Evolutionary conservation across 257 asterid genomes (phyloP), one percentile per base, ranked within the genome.

Genomic region (Forsythia suspensa): DNA sequence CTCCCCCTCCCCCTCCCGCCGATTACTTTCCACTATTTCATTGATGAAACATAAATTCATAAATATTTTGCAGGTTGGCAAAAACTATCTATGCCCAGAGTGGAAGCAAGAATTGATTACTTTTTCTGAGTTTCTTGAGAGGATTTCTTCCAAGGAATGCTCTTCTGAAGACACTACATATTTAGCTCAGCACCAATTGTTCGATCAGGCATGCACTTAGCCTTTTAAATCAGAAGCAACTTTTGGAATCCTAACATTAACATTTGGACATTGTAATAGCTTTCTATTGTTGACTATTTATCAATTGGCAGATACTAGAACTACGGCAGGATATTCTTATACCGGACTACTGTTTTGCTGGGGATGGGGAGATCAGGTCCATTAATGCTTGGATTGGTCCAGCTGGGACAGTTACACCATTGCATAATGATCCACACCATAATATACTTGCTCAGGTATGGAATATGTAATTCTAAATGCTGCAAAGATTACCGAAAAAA

Each of bases 331-430:
- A 96, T 80, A 94, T 96, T 76, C 79, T 92, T 84, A 84, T 86
- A 81, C 99, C 98, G n/a, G 99, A 96, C 85, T 96, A 96, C 80
- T 96, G 97, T 91, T 96, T 85, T 88, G 87, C 89, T 70, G 96
- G 97, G 82, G 97, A 94, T 10, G 98, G 98, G 57, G 99, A 94
- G 83, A 84, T 96, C 83, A 90, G 91, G 84, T 89, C 97, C 6
- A 84, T 96, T 59, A 94, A 96, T 88, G 99, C 99, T 84, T 96
- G 99, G 99, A 91, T 82, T 78, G 98, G 98, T 82, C 99, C 99
- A 80, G 81, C 97, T 75, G 95, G 97, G 73, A 96, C 98, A 9
- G 99, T 96, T 82, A 96, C 98, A 42, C 99, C 98, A 18, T 88
- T 94, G 89, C 99, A 96, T 84, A 97, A 94, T 43, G 99, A 95